Base-by-base conservation (phyloP, 805 yeast species). In the Ogataea populi-albae region DNA sequence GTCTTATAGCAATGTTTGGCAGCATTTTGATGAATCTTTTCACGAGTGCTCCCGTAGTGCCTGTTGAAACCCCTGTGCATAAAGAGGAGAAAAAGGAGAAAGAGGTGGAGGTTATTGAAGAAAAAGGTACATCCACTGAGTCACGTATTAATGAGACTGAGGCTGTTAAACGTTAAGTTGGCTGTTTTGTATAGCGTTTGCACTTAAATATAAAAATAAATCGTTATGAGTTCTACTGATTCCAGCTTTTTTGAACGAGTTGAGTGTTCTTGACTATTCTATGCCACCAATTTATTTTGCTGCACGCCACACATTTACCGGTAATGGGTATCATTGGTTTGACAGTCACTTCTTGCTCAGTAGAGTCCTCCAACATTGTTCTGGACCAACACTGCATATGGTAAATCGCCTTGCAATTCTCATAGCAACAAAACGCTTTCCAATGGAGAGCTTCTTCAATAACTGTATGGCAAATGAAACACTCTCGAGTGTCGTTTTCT, bases 381-480 rank as follows among this genome's bases (percentile, higher is more conserved):
- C 45, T 37, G 4, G 62, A 57, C 46, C 64, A 46, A 43, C 75
- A 69, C 1, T 47, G 23, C 23, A 68, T 40, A 49, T 69, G 74
- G 30, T 49, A 58, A 4, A 53, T 33, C 1, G 47, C 43, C 5
- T 34, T 36, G 43, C 71, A 68, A 5, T 37, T 37, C 5, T 26
- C 17, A 26, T 50, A 44, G 27, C 38, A 37, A 27, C 69, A 64
- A 4, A 53, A 33, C 3, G 57, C 47, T 24, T 52, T 30, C 19
- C 30, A 14, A 19, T 31, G 39, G 12, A 34, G 52, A 42, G 11
- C 31, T 5, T 17, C 30, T 11, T 43, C 60, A 33, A 30, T 30
- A 14, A 23, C 41, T 26, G 12, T 33, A 17, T 25, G 35, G 31
- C 52, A 59, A 17, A 47, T 17, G 7, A 19, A 12, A 32, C 56